Base-by-base conservation (phyloP, 805 yeast species). In the Debaryomyces prosopidis region DNA sequence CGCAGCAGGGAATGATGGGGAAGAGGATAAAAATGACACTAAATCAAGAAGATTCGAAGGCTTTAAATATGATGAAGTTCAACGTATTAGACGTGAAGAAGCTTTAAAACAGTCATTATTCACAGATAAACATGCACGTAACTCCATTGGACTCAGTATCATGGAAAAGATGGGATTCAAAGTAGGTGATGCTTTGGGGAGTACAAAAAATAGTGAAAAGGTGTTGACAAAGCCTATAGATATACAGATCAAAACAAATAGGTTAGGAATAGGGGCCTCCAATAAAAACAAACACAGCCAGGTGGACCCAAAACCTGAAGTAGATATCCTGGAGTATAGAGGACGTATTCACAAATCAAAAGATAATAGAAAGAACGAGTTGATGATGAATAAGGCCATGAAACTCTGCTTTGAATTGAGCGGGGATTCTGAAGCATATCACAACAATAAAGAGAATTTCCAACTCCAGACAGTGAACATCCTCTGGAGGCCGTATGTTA, bases 161-260 rank as follows among this genome's bases (percentile, higher is more conserved):
- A 80, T 82, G 86, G 65, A 69, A 51, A 76, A 69, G 51, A 81
- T 82, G 86, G 87, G 86, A 1, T 82, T 70, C 54, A 69, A 65
- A 43, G 55, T 71, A 3, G 85, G 84, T 15, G 66, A 71, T 19
- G 53, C 70, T 0, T 58, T 79, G 14, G 84, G 85, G 0, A 16
- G 7, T n/a, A 50, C 42, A 17, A 46, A 54, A 11, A 48, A 32
- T 16, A 36, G 33, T n/a, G 20, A 44, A 10, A 44, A 52, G 26
- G 26, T 48, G 17, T 50, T 53, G 4, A 68, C 66, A 4, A 70
- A 60, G 38, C 78, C 80, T 1, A 53, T 74, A 6, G 7, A 55
- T 10, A 51, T 62, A 1, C 47, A 48, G 18, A 23, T 48, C 5
- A 58, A 57, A 11, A 43, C 40, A 2, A 50, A 54, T 5, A 51